Evolutionary conservation across 1,139 yeast species (phyloP).

Genomic region (Eremothecium coryli): DNA sequence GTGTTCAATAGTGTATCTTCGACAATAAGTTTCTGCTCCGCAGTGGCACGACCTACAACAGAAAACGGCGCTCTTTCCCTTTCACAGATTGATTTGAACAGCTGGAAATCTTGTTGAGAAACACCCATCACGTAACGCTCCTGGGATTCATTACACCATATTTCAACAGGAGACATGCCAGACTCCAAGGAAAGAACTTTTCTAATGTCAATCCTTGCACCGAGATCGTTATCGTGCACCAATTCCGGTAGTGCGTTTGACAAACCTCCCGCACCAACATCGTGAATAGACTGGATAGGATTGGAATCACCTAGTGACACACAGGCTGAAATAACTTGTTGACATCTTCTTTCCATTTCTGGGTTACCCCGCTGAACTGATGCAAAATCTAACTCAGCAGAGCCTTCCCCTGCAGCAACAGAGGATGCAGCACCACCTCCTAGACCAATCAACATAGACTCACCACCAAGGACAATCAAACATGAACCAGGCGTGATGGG

Average conservation of each 20-base stretch:
- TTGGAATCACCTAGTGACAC: conserved; percentile 68
- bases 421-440: conserved; percentile 99
- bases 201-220: conserved; percentile 88
- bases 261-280: conserved; percentile 99
- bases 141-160: conserved; percentile 99
- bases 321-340: conserved; percentile 94
- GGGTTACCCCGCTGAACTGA: conserved; percentile 99
- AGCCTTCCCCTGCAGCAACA: conserved; percentile 88
- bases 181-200: conserved; percentile 88
- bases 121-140: conserved; percentile 96
- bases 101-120: conserved; percentile 63
- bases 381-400: conserved; percentile 93
- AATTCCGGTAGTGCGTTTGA: conserved; percentile 96
- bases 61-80: conserved; percentile 97
- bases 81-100: conserved; percentile 70
- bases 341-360: conserved; percentile 98
- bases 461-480: conserved; percentile 93
- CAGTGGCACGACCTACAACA: conserved; percentile 90
- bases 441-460: conserved; percentile 95
- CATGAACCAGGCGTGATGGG: conserved; percentile 89
- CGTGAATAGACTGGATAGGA: conserved; percentile 94
- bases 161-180: conserved; percentile 99
- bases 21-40: conserved; percentile 72
- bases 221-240: conserved; percentile 92
- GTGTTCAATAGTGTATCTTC: conserved; percentile 66